Evolutionary conservation across 768 basidiomycete species (phyloP).

Genomic region (Collybia sp.): DNA sequence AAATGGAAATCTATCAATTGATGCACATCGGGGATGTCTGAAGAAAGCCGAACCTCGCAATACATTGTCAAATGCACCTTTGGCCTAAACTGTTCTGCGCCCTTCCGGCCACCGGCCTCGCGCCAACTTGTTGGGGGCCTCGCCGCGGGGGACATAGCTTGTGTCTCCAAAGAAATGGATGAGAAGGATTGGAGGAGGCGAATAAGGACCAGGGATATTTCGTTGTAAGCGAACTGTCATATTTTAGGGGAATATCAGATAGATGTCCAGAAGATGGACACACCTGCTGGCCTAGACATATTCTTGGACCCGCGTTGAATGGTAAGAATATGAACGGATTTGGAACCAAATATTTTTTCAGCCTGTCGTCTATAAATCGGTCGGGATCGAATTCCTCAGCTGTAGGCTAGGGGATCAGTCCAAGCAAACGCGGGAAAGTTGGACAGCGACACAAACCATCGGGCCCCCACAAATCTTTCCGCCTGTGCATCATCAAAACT

Average conservation of each 20-base stretch:
- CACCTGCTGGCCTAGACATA: conserved; percentile 47
- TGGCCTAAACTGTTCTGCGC: not conserved
- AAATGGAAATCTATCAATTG: not conserved
- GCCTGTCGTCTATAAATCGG: conserved; percentile 58
- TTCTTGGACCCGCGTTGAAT: conserved; percentile 48
- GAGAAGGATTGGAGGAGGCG: conserved; percentile 47
- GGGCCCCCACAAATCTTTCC: conserved; percentile 62
- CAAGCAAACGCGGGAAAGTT: not conserved
- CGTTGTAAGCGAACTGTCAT: conserved; percentile 45
- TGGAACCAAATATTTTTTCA: conserved; percentile 48
- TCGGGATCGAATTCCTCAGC: conserved; percentile 64
- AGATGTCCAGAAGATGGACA: not conserved
- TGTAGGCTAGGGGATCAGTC: conserved; percentile 12
- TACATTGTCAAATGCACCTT: not conserved
- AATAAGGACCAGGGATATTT: conserved; percentile 51
- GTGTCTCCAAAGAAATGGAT: conserved; percentile 31
- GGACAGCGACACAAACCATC: conserved; percentile 37
- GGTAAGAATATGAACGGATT: conserved; percentile 57
- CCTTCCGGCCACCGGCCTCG: not conserved
- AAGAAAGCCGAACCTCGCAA: not conserved
- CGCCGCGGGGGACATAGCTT: not conserved
- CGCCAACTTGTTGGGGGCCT: conserved; percentile 26
- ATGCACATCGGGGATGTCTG: not conserved
- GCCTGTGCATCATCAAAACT: conserved; percentile 55
- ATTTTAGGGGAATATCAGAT: not conserved